Conservation (phyloP, 345 rosid species). For the Brassica incana region DNA sequence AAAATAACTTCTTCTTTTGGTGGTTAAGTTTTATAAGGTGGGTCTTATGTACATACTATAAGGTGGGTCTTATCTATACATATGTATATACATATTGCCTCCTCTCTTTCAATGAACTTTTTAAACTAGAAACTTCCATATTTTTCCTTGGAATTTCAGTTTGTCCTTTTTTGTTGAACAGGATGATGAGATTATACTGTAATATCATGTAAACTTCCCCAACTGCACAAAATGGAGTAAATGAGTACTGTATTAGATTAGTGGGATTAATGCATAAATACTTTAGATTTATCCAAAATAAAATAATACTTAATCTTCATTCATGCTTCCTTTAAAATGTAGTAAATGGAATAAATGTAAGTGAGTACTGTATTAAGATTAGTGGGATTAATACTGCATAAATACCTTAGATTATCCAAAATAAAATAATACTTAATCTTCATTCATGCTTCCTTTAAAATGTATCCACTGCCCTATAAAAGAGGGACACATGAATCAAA, state of each 20-base stretch:
- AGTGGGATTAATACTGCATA: constrained; percentile 7
- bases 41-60: constrained; percentile 14
- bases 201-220: constrained; percentile 14
- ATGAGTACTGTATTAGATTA: background rate
- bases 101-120: constrained; percentile 25
- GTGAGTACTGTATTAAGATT: background rate
- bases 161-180: background rate
- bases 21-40: constrained; percentile 31
- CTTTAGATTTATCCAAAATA: background rate
- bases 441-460: background rate
- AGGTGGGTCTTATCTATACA: background rate
- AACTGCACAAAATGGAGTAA: constrained; percentile 14
- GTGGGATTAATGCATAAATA: constrained; percentile 4
- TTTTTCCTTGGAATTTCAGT: background rate
- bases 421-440: background rate
- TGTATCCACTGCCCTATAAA: background rate
- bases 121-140: constrained; percentile 23
- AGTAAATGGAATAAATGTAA: too few species aligned
- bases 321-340: background rate
- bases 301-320: background rate
- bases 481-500: background rate
- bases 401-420: background rate
- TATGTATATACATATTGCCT: constrained; percentile 1
- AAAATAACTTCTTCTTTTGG: background rate
- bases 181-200: background rate